These are phyloP conservation scores for Eleusine indica DNA, from an alignment of 176 grass and related monocot genomes.

Conservation along the genomic window DNA sequence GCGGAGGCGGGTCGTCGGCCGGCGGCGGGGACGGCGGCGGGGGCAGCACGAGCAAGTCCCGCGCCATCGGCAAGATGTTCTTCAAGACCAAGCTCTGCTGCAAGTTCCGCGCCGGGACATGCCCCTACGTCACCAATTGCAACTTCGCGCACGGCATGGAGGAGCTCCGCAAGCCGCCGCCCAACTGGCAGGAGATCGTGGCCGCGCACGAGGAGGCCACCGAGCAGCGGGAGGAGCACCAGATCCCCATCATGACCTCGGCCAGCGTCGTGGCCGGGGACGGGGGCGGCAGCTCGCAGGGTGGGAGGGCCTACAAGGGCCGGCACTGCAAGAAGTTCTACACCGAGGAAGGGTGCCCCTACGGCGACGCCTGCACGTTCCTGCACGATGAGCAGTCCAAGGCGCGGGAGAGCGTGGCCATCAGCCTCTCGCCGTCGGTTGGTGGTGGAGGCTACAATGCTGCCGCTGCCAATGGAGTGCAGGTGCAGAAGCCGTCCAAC, in stretches of 20 bases:
- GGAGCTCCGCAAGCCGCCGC: slow-evolving; percentile 97
- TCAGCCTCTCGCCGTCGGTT: slow-evolving; percentile 77
- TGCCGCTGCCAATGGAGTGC: slow-evolving; percentile 8
- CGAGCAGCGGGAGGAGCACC: slow-evolving; percentile 69
- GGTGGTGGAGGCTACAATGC: slow-evolving; percentile 54
- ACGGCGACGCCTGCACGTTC: slow-evolving; percentile 89
- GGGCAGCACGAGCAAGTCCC: slow-evolving; percentile 63
- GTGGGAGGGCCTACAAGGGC: slow-evolving; percentile 74
- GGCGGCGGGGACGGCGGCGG: slow-evolving; percentile 3
- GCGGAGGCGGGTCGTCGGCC: neutral
- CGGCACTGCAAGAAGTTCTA: slow-evolving; percentile 99
- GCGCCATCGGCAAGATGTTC: slow-evolving; percentile 97
- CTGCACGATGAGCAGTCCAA: slow-evolving; percentile 94
- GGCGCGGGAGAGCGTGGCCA: slow-evolving; percentile 88
- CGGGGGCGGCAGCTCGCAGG: slow-evolving; percentile 29
- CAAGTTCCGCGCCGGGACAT: slow-evolving; percentile 88
- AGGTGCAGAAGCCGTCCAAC: slow-evolving; percentile 79
- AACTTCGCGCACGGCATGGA: slow-evolving; percentile 99
- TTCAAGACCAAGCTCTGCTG: slow-evolving; percentile 99
- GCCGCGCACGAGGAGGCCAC: slow-evolving; percentile 70
- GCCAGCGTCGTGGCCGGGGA: slow-evolving; percentile 45
- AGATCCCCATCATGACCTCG: slow-evolving; percentile 82
- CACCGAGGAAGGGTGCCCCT: slow-evolving; percentile 95
- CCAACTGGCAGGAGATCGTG: slow-evolving; percentile 97
- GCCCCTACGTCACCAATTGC: slow-evolving; percentile 92